Base-by-base conservation (phyloP, 129 eudicot species). In the Dittrichia graveolens region DNA sequence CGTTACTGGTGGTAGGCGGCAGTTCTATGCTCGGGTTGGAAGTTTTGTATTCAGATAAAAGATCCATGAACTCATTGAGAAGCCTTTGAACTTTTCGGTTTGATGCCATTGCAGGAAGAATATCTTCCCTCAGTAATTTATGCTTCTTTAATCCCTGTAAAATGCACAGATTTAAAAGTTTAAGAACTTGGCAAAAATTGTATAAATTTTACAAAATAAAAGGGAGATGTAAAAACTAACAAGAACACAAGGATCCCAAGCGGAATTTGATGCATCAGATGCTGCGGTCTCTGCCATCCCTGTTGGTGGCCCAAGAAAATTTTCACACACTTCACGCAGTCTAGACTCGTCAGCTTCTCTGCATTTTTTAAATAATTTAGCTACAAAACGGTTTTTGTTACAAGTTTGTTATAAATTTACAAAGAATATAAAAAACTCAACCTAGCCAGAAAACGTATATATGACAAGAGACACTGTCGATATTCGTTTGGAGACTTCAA, bases 71-170 rank as follows among this genome's bases (percentile, higher is more conserved):
- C 83, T 95, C 99, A 19, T 91, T 91, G 1, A 95, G 95, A 75
- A 95, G 75, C 52, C 99, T 79, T 46, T 95, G 99, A 2, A 95
- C 96, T 83, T 95, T 91, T 38, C 97, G 76, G 79, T 95, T 95
- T 5, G 99, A 95, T 5, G 99, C 99, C 95, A 95, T 79, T 68
- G 99, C 99, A 7, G 99, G 97, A 81, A 95, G 99, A 77, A 95
- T 88, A 73, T 95, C 99, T 78, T 95, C 95, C 45, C 88, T 87
- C 9, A 95, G 81, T 50, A 95, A 89, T 78, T 88, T 91, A 73
- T 91, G 99, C 55, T 95, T 95, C 56, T 83, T 83, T 91, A 95
- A 75, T 48, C 99, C 97, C 99, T 95, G 88, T 53, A 78, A 14
- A 43, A 60, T 48, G 24, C 57, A 38, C 10, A 68, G 5, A 5